A percentile compares a stretch with the other conserved stretches of the same genome.
These are phyloP conservation scores for Kodamaea restingae DNA, from an alignment of 805 yeast genomes.

Conservation along the genomic window DNA sequence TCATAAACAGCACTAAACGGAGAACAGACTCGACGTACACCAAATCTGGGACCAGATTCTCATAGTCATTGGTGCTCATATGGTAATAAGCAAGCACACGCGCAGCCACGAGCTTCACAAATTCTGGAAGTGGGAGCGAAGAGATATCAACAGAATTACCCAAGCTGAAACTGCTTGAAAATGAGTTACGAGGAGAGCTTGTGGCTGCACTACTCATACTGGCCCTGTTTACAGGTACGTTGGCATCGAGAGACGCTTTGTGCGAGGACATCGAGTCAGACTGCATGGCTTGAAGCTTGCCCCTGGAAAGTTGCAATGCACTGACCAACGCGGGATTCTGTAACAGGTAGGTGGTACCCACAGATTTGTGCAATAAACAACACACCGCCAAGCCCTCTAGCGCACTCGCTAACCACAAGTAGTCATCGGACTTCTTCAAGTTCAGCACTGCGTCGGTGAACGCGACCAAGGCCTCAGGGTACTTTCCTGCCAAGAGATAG, in stretches of 20 bases:
- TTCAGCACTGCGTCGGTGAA: constrained; percentile 69
- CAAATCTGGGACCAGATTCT: constrained; percentile 77
- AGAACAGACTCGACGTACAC: constrained; percentile 71
- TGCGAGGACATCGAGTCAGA: constrained; percentile 26
- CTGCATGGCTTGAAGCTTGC: constrained; percentile 19
- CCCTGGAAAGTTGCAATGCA: constrained; percentile 30
- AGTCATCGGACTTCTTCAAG: constrained; percentile 63
- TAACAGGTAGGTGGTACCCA: constrained; percentile 49
- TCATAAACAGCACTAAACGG: constrained; percentile 59
- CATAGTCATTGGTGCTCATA: constrained; percentile 50
- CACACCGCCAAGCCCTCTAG: constrained; percentile 78
- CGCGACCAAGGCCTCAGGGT: constrained; percentile 62
- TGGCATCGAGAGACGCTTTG: constrained; percentile 39
- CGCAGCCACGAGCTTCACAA: constrained; percentile 26
- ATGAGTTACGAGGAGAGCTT: constrained; percentile 34
- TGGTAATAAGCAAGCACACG: constrained; percentile 30
- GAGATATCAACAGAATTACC: constrained; percentile 20
- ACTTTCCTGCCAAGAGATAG: constrained; percentile 74
- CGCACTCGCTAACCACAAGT: constrained; percentile 84
- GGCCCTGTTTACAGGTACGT: constrained; percentile 2
- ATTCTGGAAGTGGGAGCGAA: constrained; percentile 28
- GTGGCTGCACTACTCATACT: constrained; percentile 4
- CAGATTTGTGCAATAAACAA: constrained; percentile 53
- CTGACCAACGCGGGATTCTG: constrained; percentile 35
- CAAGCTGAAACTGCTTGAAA: constrained; percentile 22